Base-by-base conservation (phyloP, 2,329 filamentous ascomycete genomes). In the Thelonectria discophora region DNA sequence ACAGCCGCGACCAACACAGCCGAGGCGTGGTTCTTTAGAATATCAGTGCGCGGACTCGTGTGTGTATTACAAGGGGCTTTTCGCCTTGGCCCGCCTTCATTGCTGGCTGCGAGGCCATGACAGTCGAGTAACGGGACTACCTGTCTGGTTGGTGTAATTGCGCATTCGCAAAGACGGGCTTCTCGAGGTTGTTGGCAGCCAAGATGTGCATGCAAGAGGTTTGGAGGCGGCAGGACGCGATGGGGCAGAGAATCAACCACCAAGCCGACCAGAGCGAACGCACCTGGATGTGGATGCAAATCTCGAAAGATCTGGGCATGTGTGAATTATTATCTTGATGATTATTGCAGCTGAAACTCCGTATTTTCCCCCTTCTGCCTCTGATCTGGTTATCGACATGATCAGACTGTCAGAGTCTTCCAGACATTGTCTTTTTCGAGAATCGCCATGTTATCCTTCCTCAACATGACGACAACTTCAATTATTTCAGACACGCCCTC, bases 381-480 rank as follows among this genome's bases (percentile, higher is more conserved):
- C 13, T 34, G 32, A 34, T 3, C 32, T 34, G 32, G 11, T 3
- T 5, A 10, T 11, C 32, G 11, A 11, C 8, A 34, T 3, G 13
- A 11, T 34, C 32, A 13, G 32, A 34, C 4, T 27, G 32, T 24
- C 30, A 11, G 7, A 21, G 18, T 58, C 11, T 37, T 18, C 27
- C 48, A 52, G 43, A 17, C 20, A 12, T 18, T 40, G 17, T 57
- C 51, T 8, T 48, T 45, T 37, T 60, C 53, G 18, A 63, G 12
- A 34, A 34, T 37, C 20, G 40, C 58, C 58, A 64, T 46, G 27
- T 61, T 48, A 42, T 62, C 49, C 32, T 17, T 58, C 13, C 53
- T 39, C n/a, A 64, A 13, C 62, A 64, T 61, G 13, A 64, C 17
- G 5, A 64, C 46, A 7, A 62, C 40, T 15, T 64, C 58, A 13